Evolutionary conservation across 1,284 basidiomycete genomes (phyloP).

Genomic region (Ganoderma multipileum): DNA sequence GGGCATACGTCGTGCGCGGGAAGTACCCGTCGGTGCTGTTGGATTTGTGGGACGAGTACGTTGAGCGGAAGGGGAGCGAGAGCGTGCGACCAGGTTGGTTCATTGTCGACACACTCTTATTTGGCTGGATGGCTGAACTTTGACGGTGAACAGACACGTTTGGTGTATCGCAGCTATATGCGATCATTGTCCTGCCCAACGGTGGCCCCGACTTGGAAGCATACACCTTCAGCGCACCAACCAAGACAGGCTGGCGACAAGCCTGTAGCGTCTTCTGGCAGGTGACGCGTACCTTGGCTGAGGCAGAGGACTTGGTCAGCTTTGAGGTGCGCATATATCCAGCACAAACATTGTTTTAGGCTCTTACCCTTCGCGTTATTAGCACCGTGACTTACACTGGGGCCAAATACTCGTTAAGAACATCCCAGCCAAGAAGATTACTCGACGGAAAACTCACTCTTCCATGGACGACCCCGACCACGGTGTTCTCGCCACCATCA

Average conservation of each 20-base stretch:
- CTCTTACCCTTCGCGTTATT: constrained; percentile 4
- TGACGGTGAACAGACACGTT: constrained; percentile 65
- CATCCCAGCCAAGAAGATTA: constrained; percentile 44
- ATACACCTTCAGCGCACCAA: constrained; percentile 62
- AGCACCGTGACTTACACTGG: constrained; percentile 98
- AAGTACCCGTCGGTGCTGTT: constrained; percentile 83
- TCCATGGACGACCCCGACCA: constrained; percentile 65
- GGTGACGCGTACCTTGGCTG: constrained; percentile 76
- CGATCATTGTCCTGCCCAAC: constrained; percentile 88
- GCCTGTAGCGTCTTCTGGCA: constrained; percentile 93
- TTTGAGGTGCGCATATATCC: constrained; percentile 76
- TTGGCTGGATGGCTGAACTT: not conserved
- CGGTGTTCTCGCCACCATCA: constrained; percentile 84
- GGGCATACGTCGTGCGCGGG: constrained; percentile 87
- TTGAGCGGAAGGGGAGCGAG: constrained; percentile 76
- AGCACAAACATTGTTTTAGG: constrained; percentile 7
- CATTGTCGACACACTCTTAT: constrained; percentile 26
- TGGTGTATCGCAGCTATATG: constrained; percentile 79
- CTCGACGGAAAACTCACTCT: constrained; percentile 36
- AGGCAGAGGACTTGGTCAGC: constrained; percentile 78
- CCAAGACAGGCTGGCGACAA: constrained; percentile 79
- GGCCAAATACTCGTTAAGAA: constrained; percentile 93
- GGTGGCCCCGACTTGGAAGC: constrained; percentile 91
- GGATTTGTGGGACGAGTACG: constrained; percentile 87
- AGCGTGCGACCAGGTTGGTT: constrained; percentile 84